Evolutionary conservation across 2,329 filamentous ascomycete species (phyloP).

Genomic region (Fusarium veterinarium): DNA sequence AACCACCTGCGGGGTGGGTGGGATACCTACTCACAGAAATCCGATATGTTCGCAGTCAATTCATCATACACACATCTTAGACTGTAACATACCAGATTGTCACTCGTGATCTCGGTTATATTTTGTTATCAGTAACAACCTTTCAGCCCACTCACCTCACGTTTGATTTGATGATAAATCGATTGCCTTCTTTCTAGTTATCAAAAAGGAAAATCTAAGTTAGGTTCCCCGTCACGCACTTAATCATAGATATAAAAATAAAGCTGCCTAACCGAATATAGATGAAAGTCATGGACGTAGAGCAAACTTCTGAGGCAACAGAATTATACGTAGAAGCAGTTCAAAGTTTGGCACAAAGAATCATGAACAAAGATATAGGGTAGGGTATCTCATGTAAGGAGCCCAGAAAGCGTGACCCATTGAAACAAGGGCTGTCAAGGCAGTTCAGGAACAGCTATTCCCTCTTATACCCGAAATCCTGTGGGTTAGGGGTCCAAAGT

Average conservation of each 20-base stretch:
- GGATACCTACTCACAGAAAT: neutral
- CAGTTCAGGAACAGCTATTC: neutral
- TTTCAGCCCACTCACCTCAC: neutral
- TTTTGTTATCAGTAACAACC: neutral
- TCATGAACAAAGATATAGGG: neutral
- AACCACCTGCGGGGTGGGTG: neutral
- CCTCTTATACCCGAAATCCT: constrained; percentile 24
- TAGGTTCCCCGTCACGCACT: neutral
- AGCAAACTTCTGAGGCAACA: neutral
- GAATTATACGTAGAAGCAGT: neutral
- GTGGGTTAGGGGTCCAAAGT: constrained; percentile 31
- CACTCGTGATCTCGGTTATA: neutral
- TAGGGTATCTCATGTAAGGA: neutral
- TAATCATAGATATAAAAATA: neutral
- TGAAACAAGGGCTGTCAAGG: neutral
- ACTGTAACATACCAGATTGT: neutral
- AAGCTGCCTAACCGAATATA: neutral
- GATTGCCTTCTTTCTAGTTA: no score
- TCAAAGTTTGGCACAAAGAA: neutral
- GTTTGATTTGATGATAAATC: neutral
- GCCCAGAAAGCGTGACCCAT: neutral
- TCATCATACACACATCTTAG: neutral
- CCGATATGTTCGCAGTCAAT: no score
- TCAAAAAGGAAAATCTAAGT: neutral
- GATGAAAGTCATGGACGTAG: no score